Conservation (phyloP, 495 filamentous ascomycete species). For the Pseudoneurospora amorphoporcata region DNA sequence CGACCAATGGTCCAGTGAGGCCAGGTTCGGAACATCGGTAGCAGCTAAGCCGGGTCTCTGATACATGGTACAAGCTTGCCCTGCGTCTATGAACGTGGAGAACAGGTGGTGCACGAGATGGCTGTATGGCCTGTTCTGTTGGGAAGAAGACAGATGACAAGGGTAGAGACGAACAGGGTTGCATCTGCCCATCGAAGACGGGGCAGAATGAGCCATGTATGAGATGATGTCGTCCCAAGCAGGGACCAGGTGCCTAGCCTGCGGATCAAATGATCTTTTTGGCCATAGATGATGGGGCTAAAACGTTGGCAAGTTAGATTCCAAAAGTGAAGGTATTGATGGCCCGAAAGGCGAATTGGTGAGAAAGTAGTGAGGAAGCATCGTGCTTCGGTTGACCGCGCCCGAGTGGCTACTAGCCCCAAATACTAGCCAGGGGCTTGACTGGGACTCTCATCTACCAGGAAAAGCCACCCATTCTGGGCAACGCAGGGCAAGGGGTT, state of each 20-base stretch:
- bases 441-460: not conserved
- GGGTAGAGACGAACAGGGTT: constrained; percentile 28
- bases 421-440: not conserved
- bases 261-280: not conserved
- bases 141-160: constrained; percentile 20
- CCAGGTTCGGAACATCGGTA: constrained; percentile 41
- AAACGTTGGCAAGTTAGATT: not conserved
- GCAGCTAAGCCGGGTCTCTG: constrained; percentile 39
- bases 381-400: not conserved
- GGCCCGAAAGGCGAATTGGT: not conserved
- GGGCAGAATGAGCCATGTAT: constrained; percentile 11
- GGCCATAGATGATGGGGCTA: not conserved
- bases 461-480: not conserved
- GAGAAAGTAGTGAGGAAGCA: not conserved
- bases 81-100: constrained; percentile 34
- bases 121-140: constrained; percentile 31
- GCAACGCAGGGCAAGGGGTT: not conserved
- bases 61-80: constrained; percentile 37
- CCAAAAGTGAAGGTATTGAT: not conserved
- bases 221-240: constrained; percentile 1
- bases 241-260: not conserved
- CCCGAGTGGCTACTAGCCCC: not conserved
- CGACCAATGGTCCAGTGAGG: constrained; percentile 31
- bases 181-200: constrained; percentile 37
- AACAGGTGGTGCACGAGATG: constrained; percentile 34